phyloP scores from a whole-genome alignment of 2,329 filamentous ascomycete genomes.

The Fusarium aywerte region DNA sequence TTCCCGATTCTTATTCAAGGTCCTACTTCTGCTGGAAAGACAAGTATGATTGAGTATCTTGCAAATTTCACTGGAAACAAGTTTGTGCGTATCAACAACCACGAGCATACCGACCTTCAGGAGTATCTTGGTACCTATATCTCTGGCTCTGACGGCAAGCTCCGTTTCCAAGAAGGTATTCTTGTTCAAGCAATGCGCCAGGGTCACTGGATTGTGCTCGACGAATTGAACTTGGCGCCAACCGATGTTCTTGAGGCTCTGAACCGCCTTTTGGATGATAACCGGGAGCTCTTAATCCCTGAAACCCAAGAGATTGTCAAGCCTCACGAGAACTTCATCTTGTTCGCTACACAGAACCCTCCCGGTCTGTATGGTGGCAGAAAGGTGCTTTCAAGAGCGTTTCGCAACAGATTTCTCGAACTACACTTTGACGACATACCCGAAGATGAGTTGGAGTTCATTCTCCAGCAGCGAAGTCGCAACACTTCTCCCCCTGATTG shows the following conservation, averaged over 20 bases:
- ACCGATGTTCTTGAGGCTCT: conserved; percentile 97
- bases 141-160: conserved; percentile 83
- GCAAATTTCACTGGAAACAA: conserved; percentile 97
- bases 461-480: conserved; percentile 86
- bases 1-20: conserved; percentile 97
- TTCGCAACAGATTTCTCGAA: conserved; percentile 96
- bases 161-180: conserved; percentile 92
- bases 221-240: conserved; percentile 95
- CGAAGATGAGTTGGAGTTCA: conserved; percentile 90
- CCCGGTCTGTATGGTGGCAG: conserved; percentile 94
- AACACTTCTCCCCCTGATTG: conserved; percentile 92
- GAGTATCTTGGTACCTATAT: conserved; percentile 97
- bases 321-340: conserved; percentile 94
- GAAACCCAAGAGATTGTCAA: conserved; percentile 95
- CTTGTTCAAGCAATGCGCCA: conserved; percentile 91
- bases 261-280: conserved; percentile 95
- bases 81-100: conserved; percentile 99
- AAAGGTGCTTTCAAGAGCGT: conserved; percentile 92
- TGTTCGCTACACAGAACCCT: conserved; percentile 98
- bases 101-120: conserved; percentile 97
- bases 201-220: conserved; percentile 97
- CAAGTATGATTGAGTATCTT: conserved; percentile 98
- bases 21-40: conserved; percentile 97
- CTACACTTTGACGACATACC: conserved; percentile 98
- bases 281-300: conserved; percentile 92